A percentile compares a stretch with the other conserved stretches of the same genome.
These are phyloP conservation scores for Zhuliangozyma blackwelliae DNA, from an alignment of 1,139 yeast genomes.

Conservation along the genomic window DNA sequence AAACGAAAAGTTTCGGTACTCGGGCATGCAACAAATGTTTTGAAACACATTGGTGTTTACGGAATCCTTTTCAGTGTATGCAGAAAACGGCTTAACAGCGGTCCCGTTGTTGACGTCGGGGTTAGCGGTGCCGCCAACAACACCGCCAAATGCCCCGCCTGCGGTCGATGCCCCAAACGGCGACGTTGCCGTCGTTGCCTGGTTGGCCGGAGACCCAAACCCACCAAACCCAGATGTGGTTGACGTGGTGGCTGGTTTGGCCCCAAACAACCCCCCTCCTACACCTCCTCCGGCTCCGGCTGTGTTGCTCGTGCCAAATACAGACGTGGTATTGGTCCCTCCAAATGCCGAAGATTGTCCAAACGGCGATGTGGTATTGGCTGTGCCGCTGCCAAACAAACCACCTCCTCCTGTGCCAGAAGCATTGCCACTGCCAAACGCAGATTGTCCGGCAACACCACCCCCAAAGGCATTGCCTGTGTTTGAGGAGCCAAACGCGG, in stretches of 20 bases:
- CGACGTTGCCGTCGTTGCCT: conserved; percentile 11
- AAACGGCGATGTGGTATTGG: conserved; percentile 19
- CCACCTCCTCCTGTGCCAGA: conserved; percentile 6
- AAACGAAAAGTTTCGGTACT: conserved; percentile 71
- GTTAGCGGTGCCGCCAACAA: conserved; percentile 24
- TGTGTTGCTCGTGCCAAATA: conserved; percentile 7
- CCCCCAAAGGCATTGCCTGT: conserved; percentile 3
- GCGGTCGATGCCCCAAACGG: conserved; percentile 22
- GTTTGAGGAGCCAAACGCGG: conserved; percentile 12
- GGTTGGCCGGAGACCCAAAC: conserved; percentile 18
- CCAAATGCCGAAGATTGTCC: conserved; percentile 17
- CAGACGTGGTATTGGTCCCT: conserved; percentile 15
- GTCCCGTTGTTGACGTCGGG: conserved; percentile 62
- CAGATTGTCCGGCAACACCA: conserved; percentile 8
- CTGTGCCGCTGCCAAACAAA: conserved; percentile 21
- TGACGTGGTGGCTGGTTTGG: conserved; percentile 8
- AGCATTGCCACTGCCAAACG: conserved; percentile 13
- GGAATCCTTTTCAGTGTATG: conserved; percentile 70
- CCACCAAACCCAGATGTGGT: conserved; percentile 17
- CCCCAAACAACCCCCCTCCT: conserved; percentile 33
- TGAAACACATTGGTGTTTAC: conserved; percentile 60
- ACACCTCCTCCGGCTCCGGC: conserved; percentile 1
- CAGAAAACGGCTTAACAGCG: conserved; percentile 60
- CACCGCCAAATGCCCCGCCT: conserved; percentile 16
- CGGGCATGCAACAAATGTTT: conserved; percentile 84